Conservation (phyloP, 2,329 filamentous ascomycete species). For the Gnomoniopsis smithogilvyi region DNA sequence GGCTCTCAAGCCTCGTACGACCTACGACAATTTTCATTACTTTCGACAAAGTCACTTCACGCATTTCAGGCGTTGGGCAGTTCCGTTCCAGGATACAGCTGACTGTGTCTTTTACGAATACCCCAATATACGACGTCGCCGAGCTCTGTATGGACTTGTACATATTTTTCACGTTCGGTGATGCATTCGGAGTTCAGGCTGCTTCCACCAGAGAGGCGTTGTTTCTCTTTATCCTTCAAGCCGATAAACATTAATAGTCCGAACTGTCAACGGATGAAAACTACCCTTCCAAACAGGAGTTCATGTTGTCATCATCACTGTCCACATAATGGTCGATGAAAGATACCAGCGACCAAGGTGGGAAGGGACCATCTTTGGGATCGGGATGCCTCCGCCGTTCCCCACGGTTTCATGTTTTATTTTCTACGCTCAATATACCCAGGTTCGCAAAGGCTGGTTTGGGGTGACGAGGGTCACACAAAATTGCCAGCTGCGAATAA, state of each 20-base stretch:
- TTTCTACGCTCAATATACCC: slow-evolving; percentile 37
- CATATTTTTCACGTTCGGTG: slow-evolving; percentile 1
- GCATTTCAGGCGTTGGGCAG: slow-evolving; percentile 10
- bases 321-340: neutral
- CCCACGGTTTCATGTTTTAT: slow-evolving; percentile 31
- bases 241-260: neutral
- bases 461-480: slow-evolving; percentile 29
- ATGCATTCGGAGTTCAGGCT: neutral
- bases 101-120: neutral
- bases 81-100: neutral
- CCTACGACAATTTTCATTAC: slow-evolving; percentile 23
- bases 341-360: neutral
- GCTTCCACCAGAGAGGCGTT: neutral
- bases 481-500: slow-evolving; percentile 26
- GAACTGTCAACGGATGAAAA: neutral
- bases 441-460: slow-evolving; percentile 30
- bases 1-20: slow-evolving; percentile 9
- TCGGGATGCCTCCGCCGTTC: slow-evolving; percentile 22
- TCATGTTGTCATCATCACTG: neutral
- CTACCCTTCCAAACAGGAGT: neutral
- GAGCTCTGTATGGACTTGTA: neutral
- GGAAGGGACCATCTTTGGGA: neutral
- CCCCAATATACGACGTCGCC: neutral
- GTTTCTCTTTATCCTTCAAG: neutral
- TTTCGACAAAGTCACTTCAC: slow-evolving; percentile 16